These are phyloP conservation scores for Leccinellum luteum DNA, from an alignment of 768 basidiomycete species.

Conservation along the genomic window DNA sequence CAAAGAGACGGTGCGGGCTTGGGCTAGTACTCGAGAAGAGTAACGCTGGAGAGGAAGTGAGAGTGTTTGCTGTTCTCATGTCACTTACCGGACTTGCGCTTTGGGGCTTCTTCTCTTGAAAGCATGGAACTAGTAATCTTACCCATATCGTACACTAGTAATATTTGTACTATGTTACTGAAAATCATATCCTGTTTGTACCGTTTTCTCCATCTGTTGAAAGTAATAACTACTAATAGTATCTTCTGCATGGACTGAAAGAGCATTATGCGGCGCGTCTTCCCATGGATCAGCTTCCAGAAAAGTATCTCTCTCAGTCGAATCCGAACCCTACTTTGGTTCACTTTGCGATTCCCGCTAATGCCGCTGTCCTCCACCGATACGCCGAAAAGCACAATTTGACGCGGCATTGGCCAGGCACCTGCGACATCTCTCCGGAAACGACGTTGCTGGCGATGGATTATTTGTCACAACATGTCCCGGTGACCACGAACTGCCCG, in stretches of 20 bases:
- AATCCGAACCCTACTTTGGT: neutral
- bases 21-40: slow-evolving; percentile 55
- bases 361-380: neutral
- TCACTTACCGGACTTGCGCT: slow-evolving; percentile 30
- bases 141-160: neutral
- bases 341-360: neutral
- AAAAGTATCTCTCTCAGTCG: neutral
- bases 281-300: neutral
- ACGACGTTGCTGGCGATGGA: neutral
- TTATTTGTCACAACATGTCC: neutral
- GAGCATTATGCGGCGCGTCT: neutral
- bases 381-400: neutral
- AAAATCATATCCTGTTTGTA: too few species aligned
- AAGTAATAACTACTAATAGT: too few species aligned
- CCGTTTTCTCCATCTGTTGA: too few species aligned
- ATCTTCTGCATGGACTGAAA: neutral
- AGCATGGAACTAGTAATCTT: neutral
- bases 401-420: too few species aligned
- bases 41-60: slow-evolving; percentile 66
- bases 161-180: too few species aligned
- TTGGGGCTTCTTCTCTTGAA: slow-evolving; percentile 32
- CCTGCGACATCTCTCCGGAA: neutral
- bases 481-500: neutral
- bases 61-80: slow-evolving; percentile 24
- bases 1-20: slow-evolving; percentile 39